Base-by-base conservation (phyloP, 2,329 filamentous ascomycete genomes). In the Fusarium vanettenii region DNA sequence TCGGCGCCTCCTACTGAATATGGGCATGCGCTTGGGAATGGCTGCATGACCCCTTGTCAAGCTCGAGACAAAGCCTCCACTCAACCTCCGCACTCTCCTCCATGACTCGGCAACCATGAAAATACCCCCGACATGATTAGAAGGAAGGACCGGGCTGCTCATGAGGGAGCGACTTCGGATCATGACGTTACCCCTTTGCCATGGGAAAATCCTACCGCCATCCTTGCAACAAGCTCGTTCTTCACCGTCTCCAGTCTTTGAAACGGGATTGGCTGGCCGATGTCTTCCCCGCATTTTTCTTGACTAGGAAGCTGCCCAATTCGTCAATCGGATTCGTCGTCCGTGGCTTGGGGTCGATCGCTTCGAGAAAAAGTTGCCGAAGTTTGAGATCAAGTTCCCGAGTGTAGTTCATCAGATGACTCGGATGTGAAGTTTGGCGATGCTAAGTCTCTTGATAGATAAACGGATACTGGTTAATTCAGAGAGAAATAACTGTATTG, bases 1-100 rank as follows among this genome's bases (percentile, higher is more conserved):
- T 75, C 72, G 72, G 72, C 27, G 57, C 59, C 62, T 75, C 62
- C 56, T 74, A 62, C 72, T 55, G 27, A 18, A 72, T 72, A 8
- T 22, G 35, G 72, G 43, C 13, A 60, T 62, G 16, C 27, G 16
- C 20, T 25, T 39, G 16, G 14, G 45, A 50, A 50, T 50, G 48
- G 48, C 18, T 31, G 33, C 48, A 39, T 37, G 20, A 18, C 13
- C 56, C 56, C 22, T 6, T 14, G 27, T 43, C 20, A 22, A 37
- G 43, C 41, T 29, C 18, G 29, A 20, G 39, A 43, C 4, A 20
- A 20, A 31, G 9, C 22, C 60, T 60, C 25, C 37, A 57, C 41
- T 52, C 56, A 16, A 16, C 20, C 69, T 63, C 71, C 71, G 43
- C 71, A 64, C 61, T 52, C 41, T 25, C 41, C 31, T 20, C 20